These are phyloP conservation scores for Xylariaceae sp. DNA, from an alignment of 2,329 filamentous ascomycete genomes.

Conservation along the genomic window DNA sequence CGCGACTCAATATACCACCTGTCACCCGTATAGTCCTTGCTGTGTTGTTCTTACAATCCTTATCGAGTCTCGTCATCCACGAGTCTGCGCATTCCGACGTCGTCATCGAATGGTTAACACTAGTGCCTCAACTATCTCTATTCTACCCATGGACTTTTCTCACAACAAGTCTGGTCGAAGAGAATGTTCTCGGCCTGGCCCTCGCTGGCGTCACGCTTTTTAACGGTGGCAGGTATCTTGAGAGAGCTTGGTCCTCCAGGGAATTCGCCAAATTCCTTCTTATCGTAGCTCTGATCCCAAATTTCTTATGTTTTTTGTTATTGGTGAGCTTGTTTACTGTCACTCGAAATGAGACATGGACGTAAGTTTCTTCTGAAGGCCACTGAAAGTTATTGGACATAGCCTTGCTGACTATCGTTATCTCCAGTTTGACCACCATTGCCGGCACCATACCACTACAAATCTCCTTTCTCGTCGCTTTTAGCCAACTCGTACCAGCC, in stretches of 20 bases:
- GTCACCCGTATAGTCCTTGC: conserved; percentile 84
- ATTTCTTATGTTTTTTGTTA: conserved; percentile 73
- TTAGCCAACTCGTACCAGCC: conserved; percentile 96
- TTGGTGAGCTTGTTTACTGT: conserved; percentile 77
- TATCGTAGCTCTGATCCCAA: conserved; percentile 79
- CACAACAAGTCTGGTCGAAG: conserved; percentile 86
- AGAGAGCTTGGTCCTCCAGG: conserved; percentile 90
- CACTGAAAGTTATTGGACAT: not conserved
- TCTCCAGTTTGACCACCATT: conserved; percentile 74
- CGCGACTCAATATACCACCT: conserved; percentile 89
- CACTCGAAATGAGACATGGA: conserved; percentile 69
- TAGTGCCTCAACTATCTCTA: conserved; percentile 82
- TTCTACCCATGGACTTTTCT: conserved; percentile 94
- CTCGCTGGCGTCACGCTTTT: conserved; percentile 82
- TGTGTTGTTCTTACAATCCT: conserved; percentile 75
- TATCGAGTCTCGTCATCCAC: conserved; percentile 80
- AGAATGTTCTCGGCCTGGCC: conserved; percentile 85
- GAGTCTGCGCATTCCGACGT: conserved; percentile 68
- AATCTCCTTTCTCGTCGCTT: conserved; percentile 92
- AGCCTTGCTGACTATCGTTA: conserved; percentile 25
- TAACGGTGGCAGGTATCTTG: conserved; percentile 92
- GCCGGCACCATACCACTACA: conserved; percentile 89
- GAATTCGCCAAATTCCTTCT: conserved; percentile 92
- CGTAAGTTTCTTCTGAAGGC: conserved; percentile 57
- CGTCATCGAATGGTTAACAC: conserved; percentile 83